Percentiles rank a stretch among this genome's conserved stretches.
These are phyloP conservation scores for Tubosaeta sp. DNA, from an alignment of 768 basidiomycete genomes.

Conservation along the genomic window DNA sequence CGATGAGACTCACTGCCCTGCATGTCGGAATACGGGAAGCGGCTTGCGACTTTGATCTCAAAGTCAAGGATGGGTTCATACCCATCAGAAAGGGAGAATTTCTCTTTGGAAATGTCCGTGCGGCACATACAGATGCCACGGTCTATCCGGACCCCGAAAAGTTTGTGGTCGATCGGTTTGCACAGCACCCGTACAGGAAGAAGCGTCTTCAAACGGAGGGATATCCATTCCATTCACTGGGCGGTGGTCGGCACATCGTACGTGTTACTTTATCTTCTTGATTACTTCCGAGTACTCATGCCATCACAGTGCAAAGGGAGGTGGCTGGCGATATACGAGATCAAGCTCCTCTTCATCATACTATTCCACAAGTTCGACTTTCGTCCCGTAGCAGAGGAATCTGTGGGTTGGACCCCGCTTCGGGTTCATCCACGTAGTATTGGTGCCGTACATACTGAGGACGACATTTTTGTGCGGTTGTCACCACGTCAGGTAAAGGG, in stretches of 20 bases:
- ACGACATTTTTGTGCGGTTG: constrained; percentile 13
- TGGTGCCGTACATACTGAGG: constrained; percentile 15
- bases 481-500: not conserved
- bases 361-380: constrained; percentile 16
- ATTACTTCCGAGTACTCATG: not conserved
- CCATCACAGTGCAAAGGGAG: constrained; percentile 19
- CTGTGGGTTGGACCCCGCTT: constrained; percentile 7
- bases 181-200: constrained; percentile 8
- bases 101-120: constrained; percentile 15
- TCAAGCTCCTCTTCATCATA: constrained; percentile 16
- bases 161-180: constrained; percentile 21
- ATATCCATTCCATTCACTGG: constrained; percentile 12
- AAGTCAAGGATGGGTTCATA: constrained; percentile 5
- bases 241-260: constrained; percentile 17
- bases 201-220: constrained; percentile 12
- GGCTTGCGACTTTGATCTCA: constrained; percentile 14
- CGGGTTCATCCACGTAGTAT: constrained; percentile 11
- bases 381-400: not conserved
- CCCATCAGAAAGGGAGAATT: constrained; percentile 20
- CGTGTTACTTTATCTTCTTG: not conserved
- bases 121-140: constrained; percentile 15
- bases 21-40: constrained; percentile 17
- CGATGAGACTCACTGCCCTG: constrained; percentile 19
- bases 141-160: constrained; percentile 9
- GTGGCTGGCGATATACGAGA: constrained; percentile 22